Evolutionary conservation across 768 basidiomycete species (phyloP), one percentile per base, ranked within the genome.

Genomic region (Suillus fuscotomentosus): DNA sequence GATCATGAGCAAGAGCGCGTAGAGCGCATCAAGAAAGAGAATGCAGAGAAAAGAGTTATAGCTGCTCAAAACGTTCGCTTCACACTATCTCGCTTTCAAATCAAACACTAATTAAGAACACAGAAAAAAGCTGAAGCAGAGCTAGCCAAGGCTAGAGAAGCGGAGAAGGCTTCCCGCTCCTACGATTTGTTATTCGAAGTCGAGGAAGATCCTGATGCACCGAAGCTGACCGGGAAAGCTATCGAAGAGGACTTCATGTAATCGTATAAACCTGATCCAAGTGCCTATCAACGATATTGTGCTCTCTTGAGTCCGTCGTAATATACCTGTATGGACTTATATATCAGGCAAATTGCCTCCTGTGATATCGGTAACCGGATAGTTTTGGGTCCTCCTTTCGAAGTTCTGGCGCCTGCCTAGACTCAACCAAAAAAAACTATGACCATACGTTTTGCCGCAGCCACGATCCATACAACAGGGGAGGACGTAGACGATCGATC

Each of bases 211-310:
- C 85, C 87, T 13, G 74, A 78, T 39, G 79, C 65, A 13, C 81
- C 80, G 27, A 78, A 79, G 67, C 85, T 86, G 75, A 88, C 87
- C 3, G 90, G 86, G 14, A 83, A 84, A 68, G 93, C 92, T 70
- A 79, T 93, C 71, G 92, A 94, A 74, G 92, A 95, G 57, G 93
- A 95, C 73, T 95, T 95, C 73, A 95, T 95, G 91, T 94, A 78
- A 83, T 62, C 11, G 34, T 36, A n/a, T 36, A 36, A 14, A 22
- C 13, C 11, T 53, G 14, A 54, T 34, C 17, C 31, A 54, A n/a
- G 27, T 36, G 20, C 3, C 20, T 54, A 34, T 34, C 17, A n/a
- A 54, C n/a, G 34, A 72, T 54, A n/a, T 34, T 54, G 5, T 36
- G 53, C 53, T 54, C 31, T 31, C 20, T 53, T 17, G 31, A 11